These are phyloP conservation scores for Brachypodium distachyon DNA, from an alignment of 202 grass and related monocot species.

Conservation along the genomic window DNA sequence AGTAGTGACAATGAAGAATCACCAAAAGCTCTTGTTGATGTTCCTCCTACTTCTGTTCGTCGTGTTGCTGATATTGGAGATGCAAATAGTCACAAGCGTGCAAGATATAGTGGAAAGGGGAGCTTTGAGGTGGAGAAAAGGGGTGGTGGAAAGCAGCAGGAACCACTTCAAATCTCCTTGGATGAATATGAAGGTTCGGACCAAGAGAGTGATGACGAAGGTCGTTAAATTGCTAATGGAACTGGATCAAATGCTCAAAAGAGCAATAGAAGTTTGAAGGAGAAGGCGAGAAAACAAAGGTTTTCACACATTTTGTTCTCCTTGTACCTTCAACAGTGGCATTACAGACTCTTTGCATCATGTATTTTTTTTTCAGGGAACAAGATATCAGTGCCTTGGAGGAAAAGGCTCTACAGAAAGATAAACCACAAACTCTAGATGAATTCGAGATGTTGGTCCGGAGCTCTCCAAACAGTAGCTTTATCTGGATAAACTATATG, in stretches of 20 bases:
- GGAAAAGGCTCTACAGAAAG: conserved; percentile 67
- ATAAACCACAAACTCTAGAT: conserved; percentile 67
- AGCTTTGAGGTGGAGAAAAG: too few relatives aligned
- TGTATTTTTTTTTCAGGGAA: conserved; percentile 56
- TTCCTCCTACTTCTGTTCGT: too few relatives aligned
- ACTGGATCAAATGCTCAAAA: conserved; percentile 41
- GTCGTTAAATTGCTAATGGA: conserved; percentile 16
- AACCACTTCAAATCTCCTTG: conserved; percentile 69
- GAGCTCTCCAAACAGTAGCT: conserved; percentile 92
- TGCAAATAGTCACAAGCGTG: too few relatives aligned
- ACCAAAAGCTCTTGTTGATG: too few relatives aligned
- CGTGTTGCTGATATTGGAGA: too few relatives aligned
- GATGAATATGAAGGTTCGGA: conserved; percentile 78
- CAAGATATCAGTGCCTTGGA: conserved; percentile 83
- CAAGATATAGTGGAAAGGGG: too few relatives aligned
- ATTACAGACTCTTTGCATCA: conserved; percentile 9
- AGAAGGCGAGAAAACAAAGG: conserved; percentile 78
- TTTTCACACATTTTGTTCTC: conserved; percentile 18
- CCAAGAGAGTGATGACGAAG: conserved; percentile 38
- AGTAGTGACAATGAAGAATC: too few relatives aligned
- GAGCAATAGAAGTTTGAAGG: conserved; percentile 51
- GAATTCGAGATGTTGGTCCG: conserved; percentile 93
- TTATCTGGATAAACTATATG: conserved; percentile 99
- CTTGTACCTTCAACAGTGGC: background rate
- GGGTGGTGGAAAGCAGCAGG: too few relatives aligned